Conservation (phyloP, 305 asterid genomes). For the Solanum hybrid region DNA sequence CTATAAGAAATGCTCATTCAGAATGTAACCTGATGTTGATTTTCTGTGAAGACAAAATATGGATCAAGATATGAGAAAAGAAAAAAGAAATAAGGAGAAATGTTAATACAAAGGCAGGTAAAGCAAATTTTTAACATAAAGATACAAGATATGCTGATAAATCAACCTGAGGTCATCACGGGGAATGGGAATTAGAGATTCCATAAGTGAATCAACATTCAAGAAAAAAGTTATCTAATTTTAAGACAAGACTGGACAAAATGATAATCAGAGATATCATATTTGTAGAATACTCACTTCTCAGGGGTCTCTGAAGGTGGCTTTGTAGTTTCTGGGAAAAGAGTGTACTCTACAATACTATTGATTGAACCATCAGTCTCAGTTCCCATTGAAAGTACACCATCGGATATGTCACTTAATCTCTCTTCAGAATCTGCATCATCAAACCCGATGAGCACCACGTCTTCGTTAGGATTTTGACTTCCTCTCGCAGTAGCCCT, state of each 20-base stretch:
- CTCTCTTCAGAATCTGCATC: conserved; percentile 85
- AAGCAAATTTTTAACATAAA: neutral
- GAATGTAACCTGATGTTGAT: neutral
- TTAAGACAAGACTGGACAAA: neutral
- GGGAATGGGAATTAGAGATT: neutral
- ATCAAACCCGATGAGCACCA: conserved; percentile 66
- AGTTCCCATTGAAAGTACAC: conserved; percentile 89
- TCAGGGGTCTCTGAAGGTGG: conserved; percentile 39
- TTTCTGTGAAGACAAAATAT: neutral
- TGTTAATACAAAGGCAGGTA: neutral
- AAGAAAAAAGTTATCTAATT: neutral
- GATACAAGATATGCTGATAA: neutral
- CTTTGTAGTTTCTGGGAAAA: conserved; percentile 63
- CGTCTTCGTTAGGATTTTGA: conserved; percentile 40
- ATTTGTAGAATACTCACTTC: conserved; percentile 42
- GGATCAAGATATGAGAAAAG: neutral
- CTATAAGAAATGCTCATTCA: neutral
- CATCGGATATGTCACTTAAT: conserved; percentile 91
- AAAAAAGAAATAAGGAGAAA: neutral
- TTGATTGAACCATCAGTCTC: conserved; percentile 78
- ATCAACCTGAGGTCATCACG: neutral
- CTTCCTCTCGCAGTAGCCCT: conserved; percentile 25
- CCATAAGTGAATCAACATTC: neutral
- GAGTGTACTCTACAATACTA: conserved; percentile 74
- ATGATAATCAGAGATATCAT: neutral